phyloP scores from a whole-genome alignment of 2,329 filamentous ascomycete species.

The Salinomyces thailandicus region DNA sequence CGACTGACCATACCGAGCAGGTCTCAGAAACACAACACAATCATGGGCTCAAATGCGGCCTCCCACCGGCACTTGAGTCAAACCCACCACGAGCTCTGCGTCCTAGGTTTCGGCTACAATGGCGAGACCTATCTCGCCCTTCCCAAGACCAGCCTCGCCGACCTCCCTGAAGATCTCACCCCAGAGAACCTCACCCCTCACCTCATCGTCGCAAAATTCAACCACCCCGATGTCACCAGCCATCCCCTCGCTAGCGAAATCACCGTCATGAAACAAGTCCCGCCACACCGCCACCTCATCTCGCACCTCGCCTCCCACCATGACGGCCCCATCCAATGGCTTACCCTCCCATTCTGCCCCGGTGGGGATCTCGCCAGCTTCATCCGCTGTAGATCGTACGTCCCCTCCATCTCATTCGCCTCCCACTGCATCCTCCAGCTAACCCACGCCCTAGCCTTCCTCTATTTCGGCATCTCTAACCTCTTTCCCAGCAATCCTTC shows the following conservation, averaged over 20 bases:
- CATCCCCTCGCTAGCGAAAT: conserved; percentile 1
- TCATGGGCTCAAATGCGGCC: too few relatives aligned
- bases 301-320: background rate
- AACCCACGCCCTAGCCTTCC: background rate
- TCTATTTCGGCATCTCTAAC: background rate
- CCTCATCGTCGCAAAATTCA: conserved; percentile 1
- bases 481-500: too few relatives aligned
- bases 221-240: background rate
- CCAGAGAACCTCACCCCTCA: background rate
- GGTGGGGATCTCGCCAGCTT: conserved; percentile 1
- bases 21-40: too few relatives aligned
- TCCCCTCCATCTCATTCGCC: too few relatives aligned
- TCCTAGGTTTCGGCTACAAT: conserved; percentile 2
- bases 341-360: background rate
- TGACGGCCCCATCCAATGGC: background rate
- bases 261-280: background rate
- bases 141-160: background rate
- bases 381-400: too few relatives aligned
- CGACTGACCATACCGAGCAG: too few relatives aligned
- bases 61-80: background rate
- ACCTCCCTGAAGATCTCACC: too few relatives aligned
- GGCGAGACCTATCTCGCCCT: conserved; percentile 2
- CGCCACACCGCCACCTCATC: background rate
- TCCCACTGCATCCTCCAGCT: background rate
- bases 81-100: background rate